Evolutionary conservation across 805 yeast species (phyloP).

Genomic region (Jamesozyma rosinii): DNA sequence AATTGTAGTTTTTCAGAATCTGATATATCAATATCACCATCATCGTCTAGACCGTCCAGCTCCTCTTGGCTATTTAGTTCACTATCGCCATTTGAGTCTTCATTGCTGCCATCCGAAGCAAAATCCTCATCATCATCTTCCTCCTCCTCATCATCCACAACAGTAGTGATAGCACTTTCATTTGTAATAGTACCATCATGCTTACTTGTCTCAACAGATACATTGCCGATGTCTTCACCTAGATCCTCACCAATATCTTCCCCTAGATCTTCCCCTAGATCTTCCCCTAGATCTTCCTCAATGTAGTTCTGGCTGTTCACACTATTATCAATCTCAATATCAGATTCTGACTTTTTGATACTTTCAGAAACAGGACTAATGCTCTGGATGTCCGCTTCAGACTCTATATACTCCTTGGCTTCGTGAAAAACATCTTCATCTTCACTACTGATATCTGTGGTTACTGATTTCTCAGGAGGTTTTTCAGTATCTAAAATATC

Average conservation of each 20-base stretch:
- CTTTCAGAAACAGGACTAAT: not conserved
- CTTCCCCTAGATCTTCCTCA: not conserved
- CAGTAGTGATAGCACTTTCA: constrained; percentile 29
- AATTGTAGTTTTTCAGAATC: constrained; percentile 26
- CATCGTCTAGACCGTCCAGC: constrained; percentile 26
- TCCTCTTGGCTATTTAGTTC: not conserved
- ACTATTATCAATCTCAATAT: not conserved
- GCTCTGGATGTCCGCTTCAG: constrained; percentile 2
- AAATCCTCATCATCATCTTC: not conserved
- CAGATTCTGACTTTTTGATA: not conserved
- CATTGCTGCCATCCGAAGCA: not conserved
- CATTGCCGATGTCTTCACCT: constrained; percentile 18
- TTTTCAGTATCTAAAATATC: not conserved
- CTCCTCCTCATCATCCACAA: constrained; percentile 1
- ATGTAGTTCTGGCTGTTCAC: not conserved
- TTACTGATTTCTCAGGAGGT: not conserved
- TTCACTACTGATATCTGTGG: too few species aligned
- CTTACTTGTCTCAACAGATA: not conserved
- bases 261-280: not conserved
- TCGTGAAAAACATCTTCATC: constrained; percentile 18
- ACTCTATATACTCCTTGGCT: constrained; percentile 9
- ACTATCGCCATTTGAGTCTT: not conserved
- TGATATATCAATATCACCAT: constrained; percentile 25
- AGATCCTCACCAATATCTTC: constrained; percentile 6
- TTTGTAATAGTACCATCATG: constrained; percentile 3